A percentile compares a stretch with the other conserved stretches of the same genome.
Conservation (phyloP, 257 asterid genomes). For the Forsythia viridissima region DNA sequence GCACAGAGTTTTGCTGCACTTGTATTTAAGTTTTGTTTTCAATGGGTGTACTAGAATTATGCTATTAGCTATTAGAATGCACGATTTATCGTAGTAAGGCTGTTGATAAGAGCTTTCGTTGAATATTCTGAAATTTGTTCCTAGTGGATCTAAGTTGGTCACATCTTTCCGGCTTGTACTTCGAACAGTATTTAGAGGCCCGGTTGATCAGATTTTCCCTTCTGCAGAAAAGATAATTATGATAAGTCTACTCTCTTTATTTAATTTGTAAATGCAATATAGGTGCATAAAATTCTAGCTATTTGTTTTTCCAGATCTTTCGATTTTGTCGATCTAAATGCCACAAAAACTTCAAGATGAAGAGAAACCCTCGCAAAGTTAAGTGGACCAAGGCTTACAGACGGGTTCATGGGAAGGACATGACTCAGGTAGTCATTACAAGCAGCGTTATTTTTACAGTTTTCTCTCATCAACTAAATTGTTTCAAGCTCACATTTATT, state of each 20-base stretch:
- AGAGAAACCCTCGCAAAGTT: conserved; percentile 93
- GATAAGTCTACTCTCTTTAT: not conserved
- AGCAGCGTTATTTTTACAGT: not conserved
- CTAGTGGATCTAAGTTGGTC: conserved; percentile 12
- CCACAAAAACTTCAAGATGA: conserved; percentile 94
- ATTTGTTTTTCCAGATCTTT: conserved; percentile 57
- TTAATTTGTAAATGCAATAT: not conserved
- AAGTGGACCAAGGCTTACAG: conserved; percentile 96
- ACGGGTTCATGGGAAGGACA: conserved; percentile 83
- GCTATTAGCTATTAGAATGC: not conserved
- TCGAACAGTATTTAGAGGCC: too few species aligned
- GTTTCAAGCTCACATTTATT: conserved; percentile 33
- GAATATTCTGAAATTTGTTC: not conserved
- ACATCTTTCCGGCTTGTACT: not conserved
- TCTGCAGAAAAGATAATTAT: not conserved
- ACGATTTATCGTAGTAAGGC: too few species aligned
- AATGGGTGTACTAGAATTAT: not conserved
- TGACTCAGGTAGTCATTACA: conserved; percentile 68
- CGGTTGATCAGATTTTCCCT: too few species aligned
- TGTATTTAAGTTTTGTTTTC: not conserved
- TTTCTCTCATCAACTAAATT: conserved; percentile 16
- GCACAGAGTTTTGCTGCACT: not conserved
- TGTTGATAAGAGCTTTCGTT: not conserved
- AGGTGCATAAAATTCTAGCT: not conserved
- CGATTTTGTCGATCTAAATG: conserved; percentile 87